phyloP scores from a whole-genome alignment of 2,329 filamentous ascomycete genomes.

The Cladosporium sp. region DNA sequence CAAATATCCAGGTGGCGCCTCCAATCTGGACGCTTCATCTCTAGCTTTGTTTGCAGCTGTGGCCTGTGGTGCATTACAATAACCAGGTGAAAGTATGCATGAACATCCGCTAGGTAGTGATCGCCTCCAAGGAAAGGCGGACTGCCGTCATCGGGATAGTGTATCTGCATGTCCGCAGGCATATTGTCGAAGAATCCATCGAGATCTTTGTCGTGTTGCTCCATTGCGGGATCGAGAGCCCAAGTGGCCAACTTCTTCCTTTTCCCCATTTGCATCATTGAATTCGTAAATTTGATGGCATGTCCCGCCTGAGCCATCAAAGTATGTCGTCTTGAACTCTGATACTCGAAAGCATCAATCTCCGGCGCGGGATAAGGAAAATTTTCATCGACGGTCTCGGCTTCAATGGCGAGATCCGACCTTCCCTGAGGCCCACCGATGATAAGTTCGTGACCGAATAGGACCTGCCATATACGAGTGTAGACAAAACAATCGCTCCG shows the following conservation, averaged over 20 bases:
- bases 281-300: conserved; percentile 72
- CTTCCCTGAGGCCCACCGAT: conserved; percentile 87
- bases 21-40: conserved; percentile 75
- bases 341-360: conserved; percentile 68
- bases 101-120: conserved; percentile 82
- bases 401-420: conserved; percentile 65
- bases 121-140: conserved; percentile 74
- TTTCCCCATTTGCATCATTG: conserved; percentile 67
- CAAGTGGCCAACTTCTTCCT: conserved; percentile 61
- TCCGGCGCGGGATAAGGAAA: conserved; percentile 60
- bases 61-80: conserved; percentile 85
- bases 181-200: conserved; percentile 71
- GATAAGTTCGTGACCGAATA: conserved; percentile 85
- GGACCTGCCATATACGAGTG: conserved; percentile 82
- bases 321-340: conserved; percentile 76
- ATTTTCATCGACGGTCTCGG: conserved; percentile 70
- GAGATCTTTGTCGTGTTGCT: conserved; percentile 72
- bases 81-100: conserved; percentile 81
- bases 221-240: conserved; percentile 79
- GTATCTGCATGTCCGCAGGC: conserved; percentile 71
- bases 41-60: conserved; percentile 69
- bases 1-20: conserved; percentile 83
- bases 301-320: conserved; percentile 74
- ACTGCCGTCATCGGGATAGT: conserved; percentile 71
- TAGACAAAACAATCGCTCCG: conserved; percentile 75